These are phyloP conservation scores for Heliamphora exappendiculata DNA, from an alignment of 148 eudicot species.

Conservation along the genomic window DNA sequence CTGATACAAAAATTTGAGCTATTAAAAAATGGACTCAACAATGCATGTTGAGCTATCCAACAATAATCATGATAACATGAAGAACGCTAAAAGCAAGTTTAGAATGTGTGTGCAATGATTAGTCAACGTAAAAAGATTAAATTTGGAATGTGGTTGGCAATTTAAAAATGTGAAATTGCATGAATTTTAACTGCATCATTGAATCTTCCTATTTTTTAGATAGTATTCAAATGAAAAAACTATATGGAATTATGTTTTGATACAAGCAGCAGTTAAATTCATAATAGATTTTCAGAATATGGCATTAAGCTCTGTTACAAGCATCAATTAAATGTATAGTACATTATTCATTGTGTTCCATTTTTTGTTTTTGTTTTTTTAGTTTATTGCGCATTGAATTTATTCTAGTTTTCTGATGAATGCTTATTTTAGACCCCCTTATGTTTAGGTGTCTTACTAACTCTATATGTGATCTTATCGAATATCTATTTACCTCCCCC, in stretches of 20 bases:
- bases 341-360: background rate
- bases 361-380: too few relatives aligned
- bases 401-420: background rate
- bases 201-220: background rate
- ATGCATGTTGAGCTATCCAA: too few relatives aligned
- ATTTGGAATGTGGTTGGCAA: too few relatives aligned
- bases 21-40: too few relatives aligned
- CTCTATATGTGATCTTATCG: background rate
- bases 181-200: too few relatives aligned
- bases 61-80: background rate
- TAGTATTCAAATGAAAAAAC: background rate
- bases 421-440: background rate
- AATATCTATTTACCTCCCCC: background rate
- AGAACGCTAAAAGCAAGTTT: background rate
- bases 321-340: background rate
- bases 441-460: background rate
- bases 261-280: too few relatives aligned
- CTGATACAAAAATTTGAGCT: too few relatives aligned
- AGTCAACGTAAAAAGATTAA: background rate
- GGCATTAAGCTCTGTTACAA: background rate
- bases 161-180: too few relatives aligned
- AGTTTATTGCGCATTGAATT: too few relatives aligned
- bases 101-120: background rate
- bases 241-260: too few relatives aligned
- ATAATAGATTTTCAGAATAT: too few relatives aligned